phyloP scores from a whole-genome alignment of 768 basidiomycete genomes.

The Suillus variegatus region DNA sequence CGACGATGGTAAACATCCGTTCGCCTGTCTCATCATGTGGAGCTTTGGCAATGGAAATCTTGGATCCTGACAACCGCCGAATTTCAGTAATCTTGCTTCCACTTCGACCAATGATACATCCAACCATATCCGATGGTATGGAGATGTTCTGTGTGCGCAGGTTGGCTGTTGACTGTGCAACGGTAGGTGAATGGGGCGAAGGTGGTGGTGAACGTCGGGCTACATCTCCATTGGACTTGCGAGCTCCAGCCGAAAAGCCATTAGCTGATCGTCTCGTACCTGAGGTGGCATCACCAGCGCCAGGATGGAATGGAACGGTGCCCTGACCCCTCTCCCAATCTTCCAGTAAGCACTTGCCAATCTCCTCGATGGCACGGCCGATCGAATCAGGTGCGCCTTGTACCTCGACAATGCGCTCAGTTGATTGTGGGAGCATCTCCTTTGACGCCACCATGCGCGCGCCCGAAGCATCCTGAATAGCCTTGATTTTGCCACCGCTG shows the following conservation, averaged over 20 bases:
- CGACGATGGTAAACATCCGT: slow-evolving; percentile 99
- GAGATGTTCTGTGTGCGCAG: slow-evolving; percentile 98
- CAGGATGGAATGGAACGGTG: slow-evolving; percentile 95
- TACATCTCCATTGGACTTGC: slow-evolving; percentile 67
- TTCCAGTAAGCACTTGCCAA: slow-evolving; percentile 92
- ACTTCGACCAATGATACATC: slow-evolving; percentile 92
- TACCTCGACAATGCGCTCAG: slow-evolving; percentile 97
- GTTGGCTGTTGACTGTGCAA: slow-evolving; percentile 67
- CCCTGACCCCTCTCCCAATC: slow-evolving; percentile 96
- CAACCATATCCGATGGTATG: slow-evolving; percentile 99
- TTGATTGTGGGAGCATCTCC: slow-evolving; percentile 99
- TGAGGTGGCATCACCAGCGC: slow-evolving; percentile 73
- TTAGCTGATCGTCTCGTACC: slow-evolving; percentile 51
- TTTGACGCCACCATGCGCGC: slow-evolving; percentile 99
- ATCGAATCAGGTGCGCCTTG: slow-evolving; percentile 93
- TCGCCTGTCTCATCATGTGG: slow-evolving; percentile 99
- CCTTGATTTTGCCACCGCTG: slow-evolving; percentile 96
- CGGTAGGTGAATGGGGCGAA: slow-evolving; percentile 41
- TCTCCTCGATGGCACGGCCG: slow-evolving; percentile 91
- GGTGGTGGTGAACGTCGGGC: slow-evolving; percentile 40
- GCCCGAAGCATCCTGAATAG: slow-evolving; percentile 94
- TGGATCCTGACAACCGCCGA: slow-evolving; percentile 94
- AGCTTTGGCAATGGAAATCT: slow-evolving; percentile 98
- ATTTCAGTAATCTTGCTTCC: slow-evolving; percentile 99
- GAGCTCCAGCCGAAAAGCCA: slow-evolving; percentile 50